These are phyloP conservation scores for Limtongia smithiae DNA, from an alignment of 805 yeast species.

Conservation along the genomic window DNA sequence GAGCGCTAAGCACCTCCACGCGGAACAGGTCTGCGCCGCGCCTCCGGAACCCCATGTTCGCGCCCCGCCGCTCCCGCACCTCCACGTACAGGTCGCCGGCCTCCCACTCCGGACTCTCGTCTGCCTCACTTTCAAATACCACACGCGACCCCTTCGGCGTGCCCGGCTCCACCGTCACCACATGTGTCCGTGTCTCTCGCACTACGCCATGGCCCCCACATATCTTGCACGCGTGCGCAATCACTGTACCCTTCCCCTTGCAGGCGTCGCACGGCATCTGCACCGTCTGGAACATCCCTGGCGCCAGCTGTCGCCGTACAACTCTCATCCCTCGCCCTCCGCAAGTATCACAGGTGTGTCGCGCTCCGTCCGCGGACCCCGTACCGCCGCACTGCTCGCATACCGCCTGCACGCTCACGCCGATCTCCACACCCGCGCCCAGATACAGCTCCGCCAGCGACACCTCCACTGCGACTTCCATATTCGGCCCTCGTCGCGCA, in stretches of 20 bases:
- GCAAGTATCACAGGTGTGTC: constrained; percentile 64
- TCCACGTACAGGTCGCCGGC: constrained; percentile 77
- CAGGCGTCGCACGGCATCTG: constrained; percentile 78
- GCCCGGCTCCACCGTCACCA: constrained; percentile 67
- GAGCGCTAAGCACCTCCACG: constrained; percentile 67
- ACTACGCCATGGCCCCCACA: constrained; percentile 72
- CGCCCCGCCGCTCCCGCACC: constrained; percentile 49
- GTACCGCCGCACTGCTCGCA: constrained; percentile 79
- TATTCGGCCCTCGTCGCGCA: constrained; percentile 58
- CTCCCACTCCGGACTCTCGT: constrained; percentile 73
- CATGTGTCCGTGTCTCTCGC: constrained; percentile 53
- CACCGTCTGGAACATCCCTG: constrained; percentile 84
- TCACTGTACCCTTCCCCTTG: constrained; percentile 68
- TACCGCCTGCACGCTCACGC: constrained; percentile 63
- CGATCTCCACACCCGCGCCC: constrained; percentile 63
- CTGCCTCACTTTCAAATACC: constrained; percentile 70
- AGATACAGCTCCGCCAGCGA: constrained; percentile 62
- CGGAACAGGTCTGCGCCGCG: constrained; percentile 70
- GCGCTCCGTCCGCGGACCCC: constrained; percentile 78
- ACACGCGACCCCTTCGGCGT: constrained; percentile 56
- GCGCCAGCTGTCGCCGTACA: constrained; percentile 72
- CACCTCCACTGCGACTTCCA: constrained; percentile 54
- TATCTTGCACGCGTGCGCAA: constrained; percentile 58
- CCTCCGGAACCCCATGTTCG: constrained; percentile 73
- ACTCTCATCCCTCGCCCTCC: constrained; percentile 68